A percentile compares a stretch with the other conserved stretches of the same genome.
Conservation (phyloP, 177 flowering plant species). For the Tripterygium wilfordii region DNA sequence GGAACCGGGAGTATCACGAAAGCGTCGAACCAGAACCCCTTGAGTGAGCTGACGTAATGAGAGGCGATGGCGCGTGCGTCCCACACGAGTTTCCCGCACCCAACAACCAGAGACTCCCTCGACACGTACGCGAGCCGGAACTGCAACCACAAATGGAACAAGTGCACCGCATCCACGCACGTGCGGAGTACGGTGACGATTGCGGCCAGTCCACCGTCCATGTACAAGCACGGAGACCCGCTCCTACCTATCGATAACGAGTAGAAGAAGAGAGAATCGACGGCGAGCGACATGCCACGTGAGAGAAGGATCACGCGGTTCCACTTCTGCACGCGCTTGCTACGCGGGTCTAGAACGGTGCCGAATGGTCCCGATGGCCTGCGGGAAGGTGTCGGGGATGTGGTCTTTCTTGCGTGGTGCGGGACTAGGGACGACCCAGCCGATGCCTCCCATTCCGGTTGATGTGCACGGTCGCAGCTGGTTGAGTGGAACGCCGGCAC, state of each 20-base stretch:
- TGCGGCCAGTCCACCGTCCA: slow-evolving; percentile 81
- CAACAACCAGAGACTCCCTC: slow-evolving; percentile 85
- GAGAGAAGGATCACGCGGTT: slow-evolving; percentile 74
- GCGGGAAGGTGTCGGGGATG: slow-evolving; percentile 5
- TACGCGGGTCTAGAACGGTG: slow-evolving; percentile 65
- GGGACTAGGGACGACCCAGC: slow-evolving; percentile 88
- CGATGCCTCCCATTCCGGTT: slow-evolving; percentile 84
- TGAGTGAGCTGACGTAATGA: slow-evolving; percentile 75
- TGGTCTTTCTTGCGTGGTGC: slow-evolving; percentile 1
- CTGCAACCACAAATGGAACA: slow-evolving; percentile 83
- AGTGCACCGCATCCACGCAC: slow-evolving; percentile 69
- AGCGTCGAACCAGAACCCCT: slow-evolving; percentile 92
- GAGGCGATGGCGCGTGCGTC: slow-evolving; percentile 79
- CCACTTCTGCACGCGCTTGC: slow-evolving; percentile 67
- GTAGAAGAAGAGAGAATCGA: slow-evolving; percentile 92
- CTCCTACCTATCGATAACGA: slow-evolving; percentile 71
- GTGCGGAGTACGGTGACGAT: slow-evolving; percentile 74
- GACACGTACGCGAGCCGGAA: slow-evolving; percentile 89
- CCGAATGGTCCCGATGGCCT: slow-evolving; percentile 31
- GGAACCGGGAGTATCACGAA: slow-evolving; percentile 94
- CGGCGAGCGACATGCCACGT: slow-evolving; percentile 78
- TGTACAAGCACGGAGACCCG: slow-evolving; percentile 77
- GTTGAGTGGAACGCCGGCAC: slow-evolving; percentile 94
- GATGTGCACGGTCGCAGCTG: slow-evolving; percentile 71
- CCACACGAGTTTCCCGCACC: slow-evolving; percentile 99